Evolutionary conservation across 192 early-diverging fungal genomes (phyloP).

Genomic region (Globomyces pollinis-pini): DNA sequence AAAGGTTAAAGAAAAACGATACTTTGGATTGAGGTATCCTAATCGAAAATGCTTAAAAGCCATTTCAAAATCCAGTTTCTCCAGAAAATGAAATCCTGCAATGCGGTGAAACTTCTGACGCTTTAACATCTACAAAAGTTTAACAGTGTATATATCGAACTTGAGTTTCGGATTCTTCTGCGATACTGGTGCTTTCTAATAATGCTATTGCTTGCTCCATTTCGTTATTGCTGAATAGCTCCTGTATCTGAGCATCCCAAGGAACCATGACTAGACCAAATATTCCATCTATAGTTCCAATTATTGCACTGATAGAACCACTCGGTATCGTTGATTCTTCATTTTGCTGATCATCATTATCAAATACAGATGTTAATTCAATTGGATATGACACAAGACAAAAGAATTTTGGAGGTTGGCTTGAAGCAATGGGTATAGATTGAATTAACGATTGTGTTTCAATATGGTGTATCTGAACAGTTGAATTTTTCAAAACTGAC

Average conservation of each 20-base stretch:
- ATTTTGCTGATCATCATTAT: no score
- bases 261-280: constrained; percentile 53
- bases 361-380: constrained; percentile 30
- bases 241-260: constrained; percentile 50
- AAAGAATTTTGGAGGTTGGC: constrained; percentile 20
- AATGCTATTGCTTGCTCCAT: constrained; percentile 57
- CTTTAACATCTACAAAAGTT: constrained; percentile 4
- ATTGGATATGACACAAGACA: constrained; percentile 40
- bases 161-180: constrained; percentile 34
- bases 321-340: constrained; percentile 7
- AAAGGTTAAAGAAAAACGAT: constrained; percentile 32
- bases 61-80: constrained; percentile 47
- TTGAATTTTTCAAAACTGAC: constrained; percentile 57
- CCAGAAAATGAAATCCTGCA: neutral
- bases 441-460: constrained; percentile 57
- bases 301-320: constrained; percentile 36
- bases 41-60: constrained; percentile 53
- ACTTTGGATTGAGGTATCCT: constrained; percentile 55
- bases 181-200: constrained; percentile 50
- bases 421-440: constrained; percentile 28
- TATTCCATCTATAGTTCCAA: constrained; percentile 50
- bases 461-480: constrained; percentile 70
- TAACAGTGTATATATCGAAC: constrained; percentile 18
- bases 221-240: constrained; percentile 45
- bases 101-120: neutral